Evolutionary conservation across 1,139 yeast species (phyloP).

Genomic region (Candida sanyaensis): DNA sequence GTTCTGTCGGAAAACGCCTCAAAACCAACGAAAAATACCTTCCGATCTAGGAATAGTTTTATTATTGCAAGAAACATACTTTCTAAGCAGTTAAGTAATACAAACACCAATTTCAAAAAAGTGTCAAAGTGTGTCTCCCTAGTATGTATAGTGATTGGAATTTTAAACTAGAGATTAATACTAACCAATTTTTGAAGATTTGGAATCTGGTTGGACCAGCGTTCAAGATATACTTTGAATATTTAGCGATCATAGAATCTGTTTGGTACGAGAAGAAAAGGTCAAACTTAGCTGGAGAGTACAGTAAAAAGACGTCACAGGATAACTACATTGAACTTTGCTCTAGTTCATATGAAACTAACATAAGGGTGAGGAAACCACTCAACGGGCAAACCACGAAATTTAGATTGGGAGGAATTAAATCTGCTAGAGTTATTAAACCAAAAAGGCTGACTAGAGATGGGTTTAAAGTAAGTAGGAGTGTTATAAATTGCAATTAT

Average conservation of each 20-base stretch:
- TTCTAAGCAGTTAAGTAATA: conserved; percentile 14
- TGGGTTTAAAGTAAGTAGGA: conserved; percentile 8
- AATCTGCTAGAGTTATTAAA: not conserved
- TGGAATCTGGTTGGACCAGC: conserved; percentile 20
- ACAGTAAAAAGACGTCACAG: not conserved
- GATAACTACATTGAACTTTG: conserved; percentile 2
- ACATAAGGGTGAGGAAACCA: not conserved
- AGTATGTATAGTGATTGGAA: conserved; percentile 16
- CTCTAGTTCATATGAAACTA: not conserved
- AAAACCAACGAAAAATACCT: not conserved
- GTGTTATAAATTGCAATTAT: conserved; percentile 5
- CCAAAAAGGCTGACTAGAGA: not conserved
- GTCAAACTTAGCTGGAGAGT: conserved; percentile 8
- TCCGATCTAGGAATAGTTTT: conserved; percentile 23
- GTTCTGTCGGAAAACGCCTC: not conserved
- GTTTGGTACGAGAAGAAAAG: conserved; percentile 18
- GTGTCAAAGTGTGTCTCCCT: conserved; percentile 20
- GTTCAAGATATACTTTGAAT: conserved; percentile 21
- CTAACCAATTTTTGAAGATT: conserved; percentile 17
- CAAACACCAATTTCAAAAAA: conserved; percentile 11
- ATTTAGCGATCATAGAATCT: conserved; percentile 23
- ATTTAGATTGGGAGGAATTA: conserved; percentile 11
- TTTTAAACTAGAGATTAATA: not conserved
- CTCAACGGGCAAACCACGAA: not conserved
- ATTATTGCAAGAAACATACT: conserved; percentile 22